Percentiles rank a stretch among this genome's conserved stretches.
phyloP scores from a whole-genome alignment of 768 basidiomycete genomes.

The Amanita molliuscula region DNA sequence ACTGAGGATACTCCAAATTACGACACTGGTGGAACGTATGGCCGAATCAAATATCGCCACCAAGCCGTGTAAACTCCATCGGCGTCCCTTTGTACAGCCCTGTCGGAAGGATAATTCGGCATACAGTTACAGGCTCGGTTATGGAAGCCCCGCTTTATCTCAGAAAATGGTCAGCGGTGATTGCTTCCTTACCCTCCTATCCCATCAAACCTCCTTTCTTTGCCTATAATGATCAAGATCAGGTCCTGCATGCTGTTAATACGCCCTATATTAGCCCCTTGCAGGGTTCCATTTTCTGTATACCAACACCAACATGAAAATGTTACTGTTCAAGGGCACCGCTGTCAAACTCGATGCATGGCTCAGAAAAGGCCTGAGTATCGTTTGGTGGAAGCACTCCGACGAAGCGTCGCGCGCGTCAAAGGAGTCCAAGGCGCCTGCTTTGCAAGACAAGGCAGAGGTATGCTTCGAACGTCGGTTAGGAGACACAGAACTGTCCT shows the following conservation, averaged over 20 bases:
- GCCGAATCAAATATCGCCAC: too few species aligned
- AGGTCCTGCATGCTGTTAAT: background rate
- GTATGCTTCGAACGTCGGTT: constrained; percentile 38
- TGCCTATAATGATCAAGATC: background rate
- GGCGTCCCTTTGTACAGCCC: too few species aligned
- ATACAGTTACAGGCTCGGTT: too few species aligned
- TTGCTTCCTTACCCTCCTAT: too few species aligned
- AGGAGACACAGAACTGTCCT: constrained; percentile 70
- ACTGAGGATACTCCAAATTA: too few species aligned
- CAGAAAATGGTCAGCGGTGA: too few species aligned
- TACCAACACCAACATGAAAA: background rate
- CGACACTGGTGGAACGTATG: too few species aligned
- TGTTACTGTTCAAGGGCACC: background rate
- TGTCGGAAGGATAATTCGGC: too few species aligned
- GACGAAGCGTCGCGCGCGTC: too few species aligned
- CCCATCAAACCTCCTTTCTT: too few species aligned
- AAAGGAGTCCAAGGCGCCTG: background rate
- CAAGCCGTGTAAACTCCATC: too few species aligned
- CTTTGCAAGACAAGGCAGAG: background rate
- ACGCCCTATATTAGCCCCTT: background rate
- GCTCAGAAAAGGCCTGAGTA: background rate
- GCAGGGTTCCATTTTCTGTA: background rate
- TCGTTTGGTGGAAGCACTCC: background rate
- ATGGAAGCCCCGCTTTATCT: too few species aligned
- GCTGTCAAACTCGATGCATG: constrained; percentile 2